These are phyloP conservation scores for Heterobasidion irregulare DNA, from an alignment of 1,284 basidiomycete genomes.

Conservation along the genomic window DNA sequence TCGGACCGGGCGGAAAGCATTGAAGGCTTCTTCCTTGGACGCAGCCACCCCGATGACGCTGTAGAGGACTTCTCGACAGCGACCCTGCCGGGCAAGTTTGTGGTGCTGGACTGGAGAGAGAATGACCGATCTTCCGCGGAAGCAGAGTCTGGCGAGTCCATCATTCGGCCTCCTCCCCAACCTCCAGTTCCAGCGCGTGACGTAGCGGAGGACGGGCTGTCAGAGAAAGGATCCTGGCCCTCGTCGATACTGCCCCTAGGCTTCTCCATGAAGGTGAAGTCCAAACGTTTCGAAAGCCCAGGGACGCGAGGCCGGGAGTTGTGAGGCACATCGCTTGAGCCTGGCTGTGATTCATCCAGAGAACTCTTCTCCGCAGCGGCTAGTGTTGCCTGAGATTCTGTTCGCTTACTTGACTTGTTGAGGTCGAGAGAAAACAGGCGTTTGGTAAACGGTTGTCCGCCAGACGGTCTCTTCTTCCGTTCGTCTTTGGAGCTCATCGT, in stretches of 20 bases:
- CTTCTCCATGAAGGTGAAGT: not conserved
- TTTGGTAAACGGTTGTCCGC: conserved; percentile 20
- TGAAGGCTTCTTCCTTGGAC: conserved; percentile 10
- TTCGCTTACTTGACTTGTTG: not conserved
- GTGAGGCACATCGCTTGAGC: not conserved
- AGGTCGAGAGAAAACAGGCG: conserved; percentile 20
- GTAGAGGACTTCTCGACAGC: not conserved
- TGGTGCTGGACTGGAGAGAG: not conserved
- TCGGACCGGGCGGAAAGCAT: conserved; percentile 7
- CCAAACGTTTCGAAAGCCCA: not conserved
- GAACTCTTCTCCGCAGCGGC: not conserved
- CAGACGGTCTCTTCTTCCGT: conserved; percentile 21
- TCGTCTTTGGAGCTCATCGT: conserved; percentile 3
- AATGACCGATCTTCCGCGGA: not conserved
- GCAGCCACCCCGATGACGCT: conserved; percentile 1
- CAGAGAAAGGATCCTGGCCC: conserved; percentile 3
- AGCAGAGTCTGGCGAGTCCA: not conserved
- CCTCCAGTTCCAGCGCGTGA: not conserved
- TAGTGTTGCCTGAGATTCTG: not conserved
- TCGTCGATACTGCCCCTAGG: not conserved
- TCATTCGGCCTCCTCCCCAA: not conserved
- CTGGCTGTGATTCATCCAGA: not conserved
- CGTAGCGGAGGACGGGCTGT: not conserved
- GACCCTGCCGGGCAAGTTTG: not conserved
- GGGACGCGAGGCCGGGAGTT: not conserved